Conservation (phyloP, 345 rosid genomes). For the Eucalyptus coolabah region DNA sequence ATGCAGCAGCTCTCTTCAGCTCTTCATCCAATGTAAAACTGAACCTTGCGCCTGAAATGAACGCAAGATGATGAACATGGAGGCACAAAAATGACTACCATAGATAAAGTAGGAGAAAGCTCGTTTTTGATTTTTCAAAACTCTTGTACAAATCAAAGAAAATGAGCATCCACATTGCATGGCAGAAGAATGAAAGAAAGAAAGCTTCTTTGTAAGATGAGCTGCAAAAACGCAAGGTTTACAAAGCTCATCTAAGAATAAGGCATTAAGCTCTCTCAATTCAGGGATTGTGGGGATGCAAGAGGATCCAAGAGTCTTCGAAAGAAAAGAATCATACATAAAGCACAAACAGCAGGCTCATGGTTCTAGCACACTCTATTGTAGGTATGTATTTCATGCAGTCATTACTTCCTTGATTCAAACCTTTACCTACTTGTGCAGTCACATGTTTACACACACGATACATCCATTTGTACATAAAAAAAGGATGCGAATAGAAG, state of each 20-base stretch:
- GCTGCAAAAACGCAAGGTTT: neutral
- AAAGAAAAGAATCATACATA: neutral
- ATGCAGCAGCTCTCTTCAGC: slow-evolving; percentile 61
- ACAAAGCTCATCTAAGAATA: neutral
- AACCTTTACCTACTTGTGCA: neutral
- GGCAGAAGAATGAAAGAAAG: neutral
- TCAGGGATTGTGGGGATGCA: neutral
- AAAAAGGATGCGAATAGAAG: neutral
- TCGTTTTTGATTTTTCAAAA: neutral
- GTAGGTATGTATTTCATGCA: neutral
- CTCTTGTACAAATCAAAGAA: neutral
- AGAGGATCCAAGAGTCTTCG: neutral
- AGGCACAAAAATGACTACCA: neutral
- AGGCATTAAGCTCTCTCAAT: neutral
- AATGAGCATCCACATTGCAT: neutral
- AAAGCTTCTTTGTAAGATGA: neutral
- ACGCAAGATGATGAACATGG: neutral
- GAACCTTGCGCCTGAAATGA: slow-evolving; percentile 73
- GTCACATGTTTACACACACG: neutral
- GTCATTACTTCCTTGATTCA: neutral
- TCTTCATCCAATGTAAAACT: slow-evolving; percentile 62
- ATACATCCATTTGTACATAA: neutral
- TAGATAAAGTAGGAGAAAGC: neutral
- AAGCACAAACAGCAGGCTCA: neutral
- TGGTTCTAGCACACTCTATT: neutral